Conservation (phyloP, 768 basidiomycete genomes). For the Leccinum imitatum region DNA sequence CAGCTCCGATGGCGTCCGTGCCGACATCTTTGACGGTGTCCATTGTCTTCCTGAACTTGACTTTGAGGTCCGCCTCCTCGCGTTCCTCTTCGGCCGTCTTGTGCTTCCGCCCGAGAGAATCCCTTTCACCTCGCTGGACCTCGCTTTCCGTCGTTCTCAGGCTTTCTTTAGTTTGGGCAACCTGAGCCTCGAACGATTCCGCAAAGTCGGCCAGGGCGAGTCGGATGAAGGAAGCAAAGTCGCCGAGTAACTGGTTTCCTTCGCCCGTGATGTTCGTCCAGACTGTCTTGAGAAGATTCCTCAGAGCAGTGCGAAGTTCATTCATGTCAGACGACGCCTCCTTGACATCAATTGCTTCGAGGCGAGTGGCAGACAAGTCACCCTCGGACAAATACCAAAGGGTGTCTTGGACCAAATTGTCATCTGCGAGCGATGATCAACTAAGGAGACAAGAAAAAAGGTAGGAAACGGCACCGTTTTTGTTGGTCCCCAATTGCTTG, state of each 20-base stretch:
- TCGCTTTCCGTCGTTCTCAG: slow-evolving; percentile 56
- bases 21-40: slow-evolving; percentile 61
- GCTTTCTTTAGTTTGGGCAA: slow-evolving; percentile 48
- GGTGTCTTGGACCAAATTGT: slow-evolving; percentile 50
- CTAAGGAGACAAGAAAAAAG: background rate
- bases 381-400: slow-evolving; percentile 63
- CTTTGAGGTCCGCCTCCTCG: slow-evolving; percentile 46
- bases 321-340: slow-evolving; percentile 49
- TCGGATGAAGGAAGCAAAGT: slow-evolving; percentile 62
- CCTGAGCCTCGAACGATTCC: slow-evolving; percentile 54
- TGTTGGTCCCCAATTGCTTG: slow-evolving; percentile 50
- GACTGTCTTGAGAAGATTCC: slow-evolving; percentile 49
- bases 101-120: slow-evolving; percentile 54
- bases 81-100: slow-evolving; percentile 42
- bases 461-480: slow-evolving; percentile 48
- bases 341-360: slow-evolving; percentile 38
- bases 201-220: slow-evolving; percentile 67
- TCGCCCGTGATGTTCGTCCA: slow-evolving; percentile 56
- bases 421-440: slow-evolving; percentile 40
- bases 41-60: slow-evolving; percentile 65
- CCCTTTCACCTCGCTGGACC: slow-evolving; percentile 60
- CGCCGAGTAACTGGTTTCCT: slow-evolving; percentile 51
- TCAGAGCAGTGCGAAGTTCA: slow-evolving; percentile 49
- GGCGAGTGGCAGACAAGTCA: slow-evolving; percentile 42
- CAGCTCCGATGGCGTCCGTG: slow-evolving; percentile 52